Percentiles rank a stretch among this genome's conserved stretches.
Conservation (phyloP, 2,329 filamentous ascomycete genomes). For the Trichoderma koningiopsis region DNA sequence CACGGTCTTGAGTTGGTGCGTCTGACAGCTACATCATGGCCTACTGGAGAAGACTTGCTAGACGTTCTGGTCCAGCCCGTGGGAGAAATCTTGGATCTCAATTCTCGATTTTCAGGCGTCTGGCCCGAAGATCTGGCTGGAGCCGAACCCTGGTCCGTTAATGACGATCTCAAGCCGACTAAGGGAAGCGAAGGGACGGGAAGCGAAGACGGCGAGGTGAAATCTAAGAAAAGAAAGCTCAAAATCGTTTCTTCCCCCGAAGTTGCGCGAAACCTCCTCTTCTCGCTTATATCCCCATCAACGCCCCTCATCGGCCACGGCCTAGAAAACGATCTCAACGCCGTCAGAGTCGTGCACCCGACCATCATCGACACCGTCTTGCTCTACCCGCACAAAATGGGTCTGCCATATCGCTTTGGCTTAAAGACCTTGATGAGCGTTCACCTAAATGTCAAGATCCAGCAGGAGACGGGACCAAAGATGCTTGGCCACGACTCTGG, state of each 20-base stretch:
- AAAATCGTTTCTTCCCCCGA: constrained; percentile 76
- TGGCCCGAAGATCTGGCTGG: constrained; percentile 73
- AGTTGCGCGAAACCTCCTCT: constrained; percentile 74
- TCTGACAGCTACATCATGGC: constrained; percentile 87
- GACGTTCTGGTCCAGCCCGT: constrained; percentile 84
- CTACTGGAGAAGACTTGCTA: constrained; percentile 70
- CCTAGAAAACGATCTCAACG: constrained; percentile 93
- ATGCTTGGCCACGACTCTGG: constrained; percentile 81
- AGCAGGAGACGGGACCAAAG: constrained; percentile 60
- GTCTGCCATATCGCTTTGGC: constrained; percentile 75
- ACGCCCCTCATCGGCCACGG: constrained; percentile 92
- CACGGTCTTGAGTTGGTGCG: constrained; percentile 86
- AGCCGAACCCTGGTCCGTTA: constrained; percentile 59
- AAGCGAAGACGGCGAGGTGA: constrained; percentile 36
- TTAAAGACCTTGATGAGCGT: constrained; percentile 73
- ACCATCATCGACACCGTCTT: constrained; percentile 83
- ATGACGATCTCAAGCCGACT: constrained; percentile 32
- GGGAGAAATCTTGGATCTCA: constrained; percentile 85
- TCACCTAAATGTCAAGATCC: constrained; percentile 76
- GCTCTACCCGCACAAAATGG: constrained; percentile 75
- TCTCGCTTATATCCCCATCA: constrained; percentile 70
- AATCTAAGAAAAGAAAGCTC: constrained; percentile 49
- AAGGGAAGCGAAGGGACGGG: constrained; percentile 33
- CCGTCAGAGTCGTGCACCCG: constrained; percentile 79
- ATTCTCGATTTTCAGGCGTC: constrained; percentile 89